Evolutionary conservation across 2,329 filamentous ascomycete species (phyloP).

Genomic region (Biscogniauxia mediterranea): DNA sequence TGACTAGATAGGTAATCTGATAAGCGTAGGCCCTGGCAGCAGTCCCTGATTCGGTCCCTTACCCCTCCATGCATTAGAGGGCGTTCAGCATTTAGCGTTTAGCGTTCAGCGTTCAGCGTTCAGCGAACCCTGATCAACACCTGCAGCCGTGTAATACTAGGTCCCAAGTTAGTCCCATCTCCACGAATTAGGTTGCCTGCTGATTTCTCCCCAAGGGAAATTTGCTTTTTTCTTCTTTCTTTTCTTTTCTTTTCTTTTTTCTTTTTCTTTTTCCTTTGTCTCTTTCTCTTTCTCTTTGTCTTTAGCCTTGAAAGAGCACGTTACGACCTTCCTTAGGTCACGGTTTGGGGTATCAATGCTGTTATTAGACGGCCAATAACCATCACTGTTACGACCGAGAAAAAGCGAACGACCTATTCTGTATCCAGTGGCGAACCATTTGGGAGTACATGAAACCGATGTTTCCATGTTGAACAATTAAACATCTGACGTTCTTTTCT

Average conservation of each 20-base stretch:
- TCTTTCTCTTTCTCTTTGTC: not conserved
- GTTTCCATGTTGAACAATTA: conserved; percentile 19
- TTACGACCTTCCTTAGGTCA: not conserved
- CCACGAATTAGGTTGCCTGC: not conserved
- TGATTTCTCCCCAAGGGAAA: not conserved
- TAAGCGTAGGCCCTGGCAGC: not conserved
- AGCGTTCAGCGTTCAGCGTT: not conserved
- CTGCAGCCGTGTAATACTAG: not conserved
- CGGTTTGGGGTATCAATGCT: conserved; percentile 18
- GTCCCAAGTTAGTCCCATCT: not conserved
- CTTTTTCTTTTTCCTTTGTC: not conserved
- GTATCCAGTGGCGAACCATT: not conserved
- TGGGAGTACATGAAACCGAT: conserved; percentile 14
- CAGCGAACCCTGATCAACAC: not conserved
- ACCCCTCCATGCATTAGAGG: not conserved
- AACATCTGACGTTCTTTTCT: conserved; percentile 5
- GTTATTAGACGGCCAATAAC: conserved; percentile 30
- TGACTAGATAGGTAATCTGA: no score
- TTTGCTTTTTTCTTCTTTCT: not conserved
- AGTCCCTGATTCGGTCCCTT: not conserved
- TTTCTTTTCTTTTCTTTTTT: not conserved
- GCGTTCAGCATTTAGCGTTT: not conserved
- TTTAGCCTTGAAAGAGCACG: not conserved
- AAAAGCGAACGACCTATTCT: not conserved
- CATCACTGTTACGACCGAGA: conserved; percentile 4